Conservation (phyloP, 805 yeast genomes). For the Spathaspora boniae region DNA sequence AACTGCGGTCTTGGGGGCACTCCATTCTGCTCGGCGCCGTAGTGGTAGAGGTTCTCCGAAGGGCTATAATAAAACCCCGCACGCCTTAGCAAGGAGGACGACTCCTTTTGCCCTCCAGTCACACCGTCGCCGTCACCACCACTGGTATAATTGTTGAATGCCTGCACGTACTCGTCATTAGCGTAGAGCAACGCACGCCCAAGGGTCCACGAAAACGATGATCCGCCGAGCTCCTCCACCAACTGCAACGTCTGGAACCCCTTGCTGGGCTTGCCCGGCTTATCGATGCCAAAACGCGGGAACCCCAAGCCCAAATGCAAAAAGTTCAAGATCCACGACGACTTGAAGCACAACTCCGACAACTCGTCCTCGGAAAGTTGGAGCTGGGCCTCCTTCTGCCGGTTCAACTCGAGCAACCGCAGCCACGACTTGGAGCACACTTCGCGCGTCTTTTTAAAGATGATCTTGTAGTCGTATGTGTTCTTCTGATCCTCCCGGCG, state of each 20-base stretch:
- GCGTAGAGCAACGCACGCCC: slow-evolving; percentile 64
- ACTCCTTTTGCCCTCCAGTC: too few species aligned
- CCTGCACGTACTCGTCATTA: slow-evolving; percentile 48
- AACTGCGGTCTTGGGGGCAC: slow-evolving; percentile 43
- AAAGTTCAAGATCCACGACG: slow-evolving; percentile 56
- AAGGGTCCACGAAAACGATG: slow-evolving; percentile 52
- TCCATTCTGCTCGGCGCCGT: slow-evolving; percentile 52
- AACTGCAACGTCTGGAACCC: slow-evolving; percentile 39
- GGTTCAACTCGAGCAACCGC: slow-evolving; percentile 32
- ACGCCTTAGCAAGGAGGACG: slow-evolving; percentile 12
- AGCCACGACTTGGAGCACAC: slow-evolving; percentile 45
- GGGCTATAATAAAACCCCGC: slow-evolving; percentile 51
- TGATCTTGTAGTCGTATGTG: slow-evolving; percentile 43
- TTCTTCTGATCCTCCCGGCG: slow-evolving; percentile 16
- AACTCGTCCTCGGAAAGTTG: slow-evolving; percentile 43
- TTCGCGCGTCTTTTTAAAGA: slow-evolving; percentile 41
- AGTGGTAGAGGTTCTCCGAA: slow-evolving; percentile 42
- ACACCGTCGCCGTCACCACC: too few species aligned
- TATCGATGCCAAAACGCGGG: slow-evolving; percentile 47
- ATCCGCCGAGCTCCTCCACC: slow-evolving; percentile 40
- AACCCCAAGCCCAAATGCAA: slow-evolving; percentile 61
- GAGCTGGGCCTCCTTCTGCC: slow-evolving; percentile 16
- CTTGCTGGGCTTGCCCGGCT: slow-evolving; percentile 16
- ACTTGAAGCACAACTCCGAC: slow-evolving; percentile 55
- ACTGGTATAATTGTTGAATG: slow-evolving; percentile 31